Base-by-base conservation (phyloP, 2,329 filamentous ascomycete genomes). In the Sporothrix pallida region DNA sequence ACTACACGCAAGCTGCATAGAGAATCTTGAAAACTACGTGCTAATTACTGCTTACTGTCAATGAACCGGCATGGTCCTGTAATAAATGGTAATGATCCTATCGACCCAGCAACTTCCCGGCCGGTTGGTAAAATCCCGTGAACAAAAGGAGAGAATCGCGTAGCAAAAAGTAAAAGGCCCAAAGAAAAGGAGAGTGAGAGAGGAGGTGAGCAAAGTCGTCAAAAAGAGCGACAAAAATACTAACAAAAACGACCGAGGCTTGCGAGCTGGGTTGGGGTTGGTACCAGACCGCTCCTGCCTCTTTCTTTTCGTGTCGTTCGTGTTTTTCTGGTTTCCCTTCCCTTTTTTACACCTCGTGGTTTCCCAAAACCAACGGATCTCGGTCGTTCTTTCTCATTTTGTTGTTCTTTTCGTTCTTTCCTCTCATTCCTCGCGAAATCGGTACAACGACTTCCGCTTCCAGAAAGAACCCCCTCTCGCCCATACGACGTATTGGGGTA, bases 81-180 rank as follows among this genome's bases (percentile, higher is more conserved):
- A 48, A 67, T 67, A 67, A 37, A 37, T 7, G 31, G 31, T 48
- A 67, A 50, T 67, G 42, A 52, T 54, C 23, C 20, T 23, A 69
- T 69, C 48, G 67, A 69, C 67, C 48, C 67, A 69, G 67, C 48
- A 69, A 69, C 67, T 20, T 54, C 63, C 20, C 17, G 20, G n/a
- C 48, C 48, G 12, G 12, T 26, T 26, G 23, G 23, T 26, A 26
- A 26, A 3, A 26, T 26, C 23, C 23, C 23, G 23, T 26, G 23
- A 26, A 26, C 23, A 26, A 26, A 26, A 26, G 23, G 3, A 26
- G 23, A 1, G 23, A 26, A 26, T 1, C 23, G 23, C 23, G 3
- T 26, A 26, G 23, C 23, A 26, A 26, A 26, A 26, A 26, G 23
- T 26, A 26, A 26, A 26, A 26, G 23, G 23, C 23, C 23, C 23